Evolutionary conservation across 2,329 filamentous ascomycete species (phyloP), one percentile per base, ranked within the genome.

Genomic region (Neurospora sp.): DNA sequence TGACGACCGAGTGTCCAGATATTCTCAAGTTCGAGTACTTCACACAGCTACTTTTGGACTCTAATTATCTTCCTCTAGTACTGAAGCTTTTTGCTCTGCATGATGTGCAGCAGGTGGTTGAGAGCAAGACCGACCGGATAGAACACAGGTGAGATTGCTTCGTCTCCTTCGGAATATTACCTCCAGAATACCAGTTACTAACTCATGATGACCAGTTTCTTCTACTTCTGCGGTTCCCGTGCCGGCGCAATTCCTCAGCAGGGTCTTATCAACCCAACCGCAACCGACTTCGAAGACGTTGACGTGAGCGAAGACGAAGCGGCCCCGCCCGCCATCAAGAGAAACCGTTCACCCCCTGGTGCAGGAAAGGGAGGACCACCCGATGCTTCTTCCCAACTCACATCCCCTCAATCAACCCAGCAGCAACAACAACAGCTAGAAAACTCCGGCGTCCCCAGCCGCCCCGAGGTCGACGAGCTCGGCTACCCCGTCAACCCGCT

Each of bases 1-100:
- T 67, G 62, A 72, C 52, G 4, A 39, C 10, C 19, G 4, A 3
- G 6, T 66, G 65, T 4, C 5, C 66, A 96, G 93, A 99, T 78
- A 87, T 98, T 37, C 83, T 99, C 73, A 97, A 97, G 78, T 97
- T 96, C 74, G 96, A 99, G 80, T 98, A 97, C 77, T 83, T 99
- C 77, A 95, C 93, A 0, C 96, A 99, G 77, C 86, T 99, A 2
- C 83, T 99, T 11, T 86, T 99, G 37, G 96, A 99, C 80, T 96
- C 93, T 4, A 98, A 97, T 79, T 99, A 97, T 78, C 85, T 99
- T 6, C 95, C 95, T 0, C 83, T 99, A 38, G 91, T 97, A 33
- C 83, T 99, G 39, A 98, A 98, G 81, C 88, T 97, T 67, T 94
- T 97, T 79, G 93, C 95, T 67, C 90, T 97, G 77, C 94, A 97